phyloP scores from a whole-genome alignment of 83 land plant species.

The Picea engelmannii region DNA sequence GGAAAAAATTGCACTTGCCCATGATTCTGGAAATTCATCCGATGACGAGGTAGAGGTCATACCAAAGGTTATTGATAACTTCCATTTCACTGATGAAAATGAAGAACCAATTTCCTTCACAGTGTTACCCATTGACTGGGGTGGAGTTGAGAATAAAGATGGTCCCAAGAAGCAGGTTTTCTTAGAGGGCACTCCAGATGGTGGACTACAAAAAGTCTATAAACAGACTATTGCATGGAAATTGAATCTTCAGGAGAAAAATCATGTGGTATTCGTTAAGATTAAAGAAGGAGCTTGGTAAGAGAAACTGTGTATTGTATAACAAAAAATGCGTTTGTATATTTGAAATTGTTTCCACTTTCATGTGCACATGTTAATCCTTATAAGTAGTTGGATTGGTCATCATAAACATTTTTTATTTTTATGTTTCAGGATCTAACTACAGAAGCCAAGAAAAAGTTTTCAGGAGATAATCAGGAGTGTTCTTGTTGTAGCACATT shows the following conservation, averaged over 20 bases:
- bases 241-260: slow-evolving; percentile 29
- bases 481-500: slow-evolving; percentile 36
- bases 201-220: slow-evolving; percentile 32
- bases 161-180: slow-evolving; percentile 19
- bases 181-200: slow-evolving; percentile 45
- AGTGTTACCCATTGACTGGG: slow-evolving; percentile 38
- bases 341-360: too few relatives aligned
- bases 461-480: slow-evolving; percentile 41
- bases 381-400: too few relatives aligned
- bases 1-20: too few relatives aligned
- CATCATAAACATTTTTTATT: too few relatives aligned
- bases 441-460: slow-evolving; percentile 25
- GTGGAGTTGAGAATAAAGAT: slow-evolving; percentile 13
- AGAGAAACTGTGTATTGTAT: too few relatives aligned
- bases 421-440: too few relatives aligned
- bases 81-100: slow-evolving; percentile 38
- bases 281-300: slow-evolving; percentile 26
- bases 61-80: slow-evolving; percentile 35
- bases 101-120: slow-evolving; percentile 49
- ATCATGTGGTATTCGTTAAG: slow-evolving; percentile 38
- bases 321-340: too few relatives aligned
- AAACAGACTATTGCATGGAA: slow-evolving; percentile 64
- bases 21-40: slow-evolving; percentile 22
- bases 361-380: too few relatives aligned
- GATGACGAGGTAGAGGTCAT: slow-evolving; percentile 55